These are phyloP conservation scores for Globisporangium nagaii DNA, from an alignment of 352 stramenopile species.

Conservation along the genomic window DNA sequence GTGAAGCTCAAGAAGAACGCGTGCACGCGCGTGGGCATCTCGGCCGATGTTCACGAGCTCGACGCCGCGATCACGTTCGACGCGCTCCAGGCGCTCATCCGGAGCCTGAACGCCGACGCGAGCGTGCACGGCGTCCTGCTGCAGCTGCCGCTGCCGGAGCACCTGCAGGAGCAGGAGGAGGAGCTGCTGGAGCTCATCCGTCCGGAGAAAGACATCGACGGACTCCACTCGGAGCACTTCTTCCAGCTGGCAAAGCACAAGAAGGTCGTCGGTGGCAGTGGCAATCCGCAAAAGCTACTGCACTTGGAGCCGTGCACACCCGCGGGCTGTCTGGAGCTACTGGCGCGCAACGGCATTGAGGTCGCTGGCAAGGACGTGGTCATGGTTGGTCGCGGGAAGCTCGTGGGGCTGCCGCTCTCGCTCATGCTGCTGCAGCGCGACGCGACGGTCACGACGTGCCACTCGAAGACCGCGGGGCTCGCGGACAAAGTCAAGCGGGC, in stretches of 20 bases:
- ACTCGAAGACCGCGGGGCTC: slow-evolving; percentile 89
- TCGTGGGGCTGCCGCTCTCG: slow-evolving; percentile 96
- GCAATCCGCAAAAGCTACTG: slow-evolving; percentile 29
- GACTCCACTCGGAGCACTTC: slow-evolving; percentile 97
- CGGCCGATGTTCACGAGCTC: slow-evolving; percentile 71
- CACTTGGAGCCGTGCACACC: slow-evolving; percentile 89
- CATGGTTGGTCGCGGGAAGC: slow-evolving; percentile 94
- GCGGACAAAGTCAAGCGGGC: slow-evolving; percentile 62
- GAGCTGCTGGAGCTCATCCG: slow-evolving; percentile 89
- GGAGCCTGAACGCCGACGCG: slow-evolving; percentile 77
- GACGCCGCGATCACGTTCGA: slow-evolving; percentile 33
- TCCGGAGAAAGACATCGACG: slow-evolving; percentile 97
- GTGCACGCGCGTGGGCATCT: slow-evolving; percentile 92
- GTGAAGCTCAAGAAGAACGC: slow-evolving; percentile 98
- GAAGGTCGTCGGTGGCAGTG: not conserved
- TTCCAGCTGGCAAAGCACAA: slow-evolving; percentile 72
- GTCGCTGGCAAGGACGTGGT: slow-evolving; percentile 95
- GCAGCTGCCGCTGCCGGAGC: slow-evolving; percentile 76
- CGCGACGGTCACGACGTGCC: slow-evolving; percentile 96
- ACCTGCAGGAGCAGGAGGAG: slow-evolving; percentile 76
- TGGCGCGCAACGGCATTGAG: slow-evolving; percentile 71
- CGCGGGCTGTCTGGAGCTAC: slow-evolving; percentile 71
- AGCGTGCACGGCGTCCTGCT: slow-evolving; percentile 95
- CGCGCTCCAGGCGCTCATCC: slow-evolving; percentile 61
- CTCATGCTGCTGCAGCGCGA: slow-evolving; percentile 93